Base-by-base conservation (phyloP, 345 rosid species). In the Clausena lansium region DNA sequence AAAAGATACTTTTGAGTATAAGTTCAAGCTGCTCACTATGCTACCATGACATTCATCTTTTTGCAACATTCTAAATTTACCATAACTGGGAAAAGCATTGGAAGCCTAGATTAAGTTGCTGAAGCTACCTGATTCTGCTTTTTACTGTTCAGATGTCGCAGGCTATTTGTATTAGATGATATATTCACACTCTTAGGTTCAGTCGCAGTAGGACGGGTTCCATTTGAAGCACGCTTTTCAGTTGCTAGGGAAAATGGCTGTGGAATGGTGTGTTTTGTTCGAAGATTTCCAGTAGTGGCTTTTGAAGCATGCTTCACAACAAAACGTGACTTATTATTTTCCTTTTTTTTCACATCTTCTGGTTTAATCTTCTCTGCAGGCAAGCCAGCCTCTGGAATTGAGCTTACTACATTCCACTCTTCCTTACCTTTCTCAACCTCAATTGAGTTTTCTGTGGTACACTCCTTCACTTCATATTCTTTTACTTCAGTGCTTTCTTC, bases 181-280 rank as follows among this genome's bases (percentile, higher is more conserved):
- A 81, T 85, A 57, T 58, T 77, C 72, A 78, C 70, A 70, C 81
- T 79, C 79, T 80, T 76, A 8, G 73, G 39, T 74, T 85, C 89
- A 70, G 78, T 65, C 0, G 68, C 83, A 81, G 82, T 77, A 59
- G 84, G 89, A 61, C 94, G 92, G 45, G 83, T 75, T 59, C 87
- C 92, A 80, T 79, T 85, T 71, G 94, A 88, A 77, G 98, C 97
- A 71, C 98, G 97, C 85, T 86, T 91, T 84, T 88, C 96, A 24
- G 98, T 94, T 71, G 92, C 98, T 6, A 94, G 86, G 65, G 93
- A 80, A 87, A 94, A 93, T 69, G 98, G 98, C 64, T 87, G 93
- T 17, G 98, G 98, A 84, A 94, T 90, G 1, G 98, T 94, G 84
- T 70, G 90, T 77, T 87, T 92, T 64, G 84, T 83, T 82, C 85